A percentile compares a stretch with the other conserved stretches of the same genome.
Evolutionary conservation across 2,329 filamentous ascomycete genomes (phyloP).

Genomic region (Colletotrichum godetiae): DNA sequence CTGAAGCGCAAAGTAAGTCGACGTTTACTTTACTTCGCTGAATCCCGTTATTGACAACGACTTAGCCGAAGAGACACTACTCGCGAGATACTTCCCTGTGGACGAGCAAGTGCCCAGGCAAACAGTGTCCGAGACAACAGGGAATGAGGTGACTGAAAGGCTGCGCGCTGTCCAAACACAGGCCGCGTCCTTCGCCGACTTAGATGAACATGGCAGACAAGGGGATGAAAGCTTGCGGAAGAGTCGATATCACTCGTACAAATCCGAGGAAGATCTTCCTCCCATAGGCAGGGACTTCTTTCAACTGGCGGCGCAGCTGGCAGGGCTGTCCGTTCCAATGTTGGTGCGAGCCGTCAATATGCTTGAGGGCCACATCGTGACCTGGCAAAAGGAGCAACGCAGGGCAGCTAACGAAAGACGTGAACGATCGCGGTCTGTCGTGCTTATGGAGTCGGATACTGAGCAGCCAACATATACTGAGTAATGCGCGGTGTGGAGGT

Average conservation of each 20-base stretch:
- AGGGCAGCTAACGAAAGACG: slow-evolving; percentile 21
- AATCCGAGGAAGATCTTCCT: slow-evolving; percentile 45
- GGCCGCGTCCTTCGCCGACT: slow-evolving; percentile 15
- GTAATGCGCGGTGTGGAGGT: neutral
- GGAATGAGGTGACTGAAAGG: slow-evolving; percentile 40
- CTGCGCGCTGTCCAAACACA: slow-evolving; percentile 14
- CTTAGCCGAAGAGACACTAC: slow-evolving; percentile 26
- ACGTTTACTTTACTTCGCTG: slow-evolving; percentile 40
- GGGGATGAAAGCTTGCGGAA: neutral
- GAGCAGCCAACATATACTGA: neutral
- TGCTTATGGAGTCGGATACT: slow-evolving; percentile 4
- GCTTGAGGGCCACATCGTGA: slow-evolving; percentile 48
- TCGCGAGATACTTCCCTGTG: slow-evolving; percentile 48
- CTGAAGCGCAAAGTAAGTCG: slow-evolving; percentile 49
- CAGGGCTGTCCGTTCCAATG: slow-evolving; percentile 48
- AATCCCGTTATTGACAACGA: neutral
- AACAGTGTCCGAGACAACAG: slow-evolving; percentile 38
- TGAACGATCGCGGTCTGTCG: neutral
- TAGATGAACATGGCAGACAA: neutral
- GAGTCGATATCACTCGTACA: slow-evolving; percentile 31
- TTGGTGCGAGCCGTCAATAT: slow-evolving; percentile 51
- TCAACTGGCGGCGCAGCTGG: slow-evolving; percentile 43
- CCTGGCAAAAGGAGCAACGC: slow-evolving; percentile 44
- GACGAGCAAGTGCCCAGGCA: slow-evolving; percentile 39
- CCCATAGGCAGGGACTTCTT: slow-evolving; percentile 46